Conservation (phyloP, 1,284 basidiomycete species). For the Marasmius fiardii region DNA sequence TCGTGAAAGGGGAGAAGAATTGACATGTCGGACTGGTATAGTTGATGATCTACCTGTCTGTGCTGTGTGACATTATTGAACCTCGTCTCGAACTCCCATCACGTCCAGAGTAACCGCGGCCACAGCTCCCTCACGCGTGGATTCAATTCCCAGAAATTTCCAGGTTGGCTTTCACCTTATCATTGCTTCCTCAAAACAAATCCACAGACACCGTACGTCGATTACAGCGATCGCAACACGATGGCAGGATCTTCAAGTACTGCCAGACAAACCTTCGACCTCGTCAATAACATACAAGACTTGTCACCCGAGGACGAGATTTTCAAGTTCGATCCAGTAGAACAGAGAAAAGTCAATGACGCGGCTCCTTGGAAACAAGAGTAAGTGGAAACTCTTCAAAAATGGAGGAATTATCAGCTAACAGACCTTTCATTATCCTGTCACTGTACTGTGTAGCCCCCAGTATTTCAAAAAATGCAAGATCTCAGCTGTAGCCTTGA, state of each 20-base stretch:
- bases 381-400: slow-evolving; percentile 54
- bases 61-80: too few species aligned
- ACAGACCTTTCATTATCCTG: too few species aligned
- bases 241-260: slow-evolving; percentile 35
- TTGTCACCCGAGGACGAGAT: slow-evolving; percentile 76
- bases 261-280: slow-evolving; percentile 80
- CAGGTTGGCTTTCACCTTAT: too few species aligned
- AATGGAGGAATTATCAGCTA: slow-evolving; percentile 7
- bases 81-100: too few species aligned
- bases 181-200: too few species aligned
- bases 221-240: background rate
- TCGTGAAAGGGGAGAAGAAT: slow-evolving; percentile 64
- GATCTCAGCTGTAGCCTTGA: slow-evolving; percentile 92
- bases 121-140: too few species aligned
- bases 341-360: slow-evolving; percentile 67
- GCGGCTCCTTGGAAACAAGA: slow-evolving; percentile 87
- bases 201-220: too few species aligned
- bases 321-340: slow-evolving; percentile 75
- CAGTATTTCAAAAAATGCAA: slow-evolving; percentile 94
- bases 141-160: too few species aligned
- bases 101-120: too few species aligned
- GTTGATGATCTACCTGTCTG: too few species aligned
- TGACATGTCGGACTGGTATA: too few species aligned
- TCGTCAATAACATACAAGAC: slow-evolving; percentile 77
- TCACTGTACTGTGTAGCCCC: slow-evolving; percentile 50